phyloP scores from a whole-genome alignment of 768 basidiomycete genomes.

The Pisolithus tinctorius region DNA sequence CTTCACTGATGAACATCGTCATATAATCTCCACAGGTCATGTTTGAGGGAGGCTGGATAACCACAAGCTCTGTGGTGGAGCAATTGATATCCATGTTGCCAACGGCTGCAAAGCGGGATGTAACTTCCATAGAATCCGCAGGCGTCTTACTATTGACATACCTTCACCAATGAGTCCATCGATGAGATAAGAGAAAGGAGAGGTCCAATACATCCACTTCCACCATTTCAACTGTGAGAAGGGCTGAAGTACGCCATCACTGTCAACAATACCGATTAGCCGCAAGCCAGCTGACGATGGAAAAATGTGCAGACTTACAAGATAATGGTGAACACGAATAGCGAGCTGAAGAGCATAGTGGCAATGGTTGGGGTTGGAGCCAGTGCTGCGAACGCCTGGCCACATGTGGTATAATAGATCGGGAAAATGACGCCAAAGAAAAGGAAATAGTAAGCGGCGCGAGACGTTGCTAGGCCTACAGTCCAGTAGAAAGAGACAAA shows the following conservation, averaged over 20 bases:
- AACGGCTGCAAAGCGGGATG: conserved; percentile 26
- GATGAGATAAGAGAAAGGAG: conserved; percentile 47
- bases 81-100: conserved; percentile 41
- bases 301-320: conserved; percentile 28
- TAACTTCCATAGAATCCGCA: neutral
- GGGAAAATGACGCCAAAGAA: conserved; percentile 32
- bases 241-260: conserved; percentile 44
- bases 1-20: conserved; percentile 36
- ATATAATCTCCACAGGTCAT: conserved; percentile 49
- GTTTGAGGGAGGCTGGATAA: conserved; percentile 46
- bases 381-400: conserved; percentile 35
- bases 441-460: conserved; percentile 36
- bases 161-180: conserved; percentile 33
- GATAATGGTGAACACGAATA: conserved; percentile 36
- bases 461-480: conserved; percentile 31
- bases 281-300: neutral
- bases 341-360: conserved; percentile 29
- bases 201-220: conserved; percentile 36
- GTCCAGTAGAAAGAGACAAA: conserved; percentile 47
- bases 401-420: conserved; percentile 39
- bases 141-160: neutral
- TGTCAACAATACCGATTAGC: conserved; percentile 7
- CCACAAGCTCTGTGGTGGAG: conserved; percentile 44
- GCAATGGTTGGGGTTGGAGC: conserved; percentile 37
- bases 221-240: conserved; percentile 29